A percentile compares a stretch with the other conserved stretches of the same genome.
Conservation (phyloP, 2,329 filamentous ascomycete genomes). For the Trichoderma oligosporum region DNA sequence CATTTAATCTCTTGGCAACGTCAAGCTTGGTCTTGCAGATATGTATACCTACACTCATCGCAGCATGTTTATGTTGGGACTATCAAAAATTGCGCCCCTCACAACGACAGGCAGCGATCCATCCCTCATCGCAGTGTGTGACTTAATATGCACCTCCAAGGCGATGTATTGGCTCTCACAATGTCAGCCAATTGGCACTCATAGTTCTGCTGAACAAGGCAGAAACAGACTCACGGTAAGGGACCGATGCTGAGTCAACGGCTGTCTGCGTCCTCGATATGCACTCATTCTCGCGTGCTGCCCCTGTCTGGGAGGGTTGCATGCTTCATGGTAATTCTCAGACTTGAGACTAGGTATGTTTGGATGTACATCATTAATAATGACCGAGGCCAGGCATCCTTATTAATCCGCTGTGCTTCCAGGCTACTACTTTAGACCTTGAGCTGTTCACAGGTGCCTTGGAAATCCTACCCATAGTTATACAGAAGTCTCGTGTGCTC, state of each 20-base stretch:
- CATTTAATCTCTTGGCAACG: not conserved
- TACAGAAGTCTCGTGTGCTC: not conserved
- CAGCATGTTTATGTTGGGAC: not conserved
- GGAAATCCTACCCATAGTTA: no score
- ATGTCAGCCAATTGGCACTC: not conserved
- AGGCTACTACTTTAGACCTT: no score
- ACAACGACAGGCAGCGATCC: not conserved
- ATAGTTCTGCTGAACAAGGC: not conserved
- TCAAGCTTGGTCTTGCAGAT: not conserved
- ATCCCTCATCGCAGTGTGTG: not conserved
- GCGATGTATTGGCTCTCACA: not conserved
- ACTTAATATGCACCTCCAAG: not conserved
- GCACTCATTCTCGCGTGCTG: not conserved
- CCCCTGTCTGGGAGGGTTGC: not conserved
- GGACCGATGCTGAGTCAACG: not conserved
- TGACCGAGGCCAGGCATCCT: no score
- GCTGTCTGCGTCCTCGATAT: not conserved
- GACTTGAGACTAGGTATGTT: not conserved
- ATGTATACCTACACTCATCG: not conserved
- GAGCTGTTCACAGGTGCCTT: no score
- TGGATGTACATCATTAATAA: not conserved
- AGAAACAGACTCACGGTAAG: not conserved
- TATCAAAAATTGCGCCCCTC: not conserved
- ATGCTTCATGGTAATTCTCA: not conserved
- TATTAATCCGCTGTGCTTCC: not conserved